Evolutionary conservation across 2,329 filamentous ascomycete genomes (phyloP), one percentile per base, ranked within the genome.

Genomic region (Cercospora sesami): DNA sequence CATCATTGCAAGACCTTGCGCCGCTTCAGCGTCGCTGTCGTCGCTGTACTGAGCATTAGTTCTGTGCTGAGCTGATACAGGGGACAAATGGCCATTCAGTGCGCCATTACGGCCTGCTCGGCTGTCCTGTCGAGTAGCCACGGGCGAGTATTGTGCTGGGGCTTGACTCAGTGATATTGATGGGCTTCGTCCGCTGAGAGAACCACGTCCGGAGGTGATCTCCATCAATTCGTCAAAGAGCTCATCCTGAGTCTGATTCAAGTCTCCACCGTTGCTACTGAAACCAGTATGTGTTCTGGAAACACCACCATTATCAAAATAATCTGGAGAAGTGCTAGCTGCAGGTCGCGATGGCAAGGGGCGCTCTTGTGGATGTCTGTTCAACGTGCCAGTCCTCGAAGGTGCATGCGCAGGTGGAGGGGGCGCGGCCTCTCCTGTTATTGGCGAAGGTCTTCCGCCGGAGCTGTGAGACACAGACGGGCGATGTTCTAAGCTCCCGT

Each of bases 21-120:
- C 89, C 21, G 91, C 94, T 79, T 97, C 94, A 0, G 91, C 89
- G 76, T 98, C 94, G 76, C 93, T 96, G 60, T 96, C 93, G 64
- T 94, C 91, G 70, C 84, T 84, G 73, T 85, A 85, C 5, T 81
- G 70, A 10, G 62, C 81, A 68, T 80, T 81, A 68, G 83, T 82
- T 45, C 82, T 78, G 67, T 81, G 80, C 61, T 83, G 77, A 64
- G 81, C 80, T 1, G 79, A 77, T 4, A 79, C 81, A 4, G 82
- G 83, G 4, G 75, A 83, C 10, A 80, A 76, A 69, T 82, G 81
- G 2, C 83, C 84, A 72, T 89, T 78, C 10, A 69, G 55, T 39
- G 70, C 72, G 1, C 73, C 76, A 63, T 77, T 71, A 26, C 73
- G 65, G 16, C 69, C 67, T 23, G 68, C 64, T 30, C 66, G 59